Base-by-base conservation (phyloP, 2,329 filamentous ascomycete species). In the Laburnicola sp. region DNA sequence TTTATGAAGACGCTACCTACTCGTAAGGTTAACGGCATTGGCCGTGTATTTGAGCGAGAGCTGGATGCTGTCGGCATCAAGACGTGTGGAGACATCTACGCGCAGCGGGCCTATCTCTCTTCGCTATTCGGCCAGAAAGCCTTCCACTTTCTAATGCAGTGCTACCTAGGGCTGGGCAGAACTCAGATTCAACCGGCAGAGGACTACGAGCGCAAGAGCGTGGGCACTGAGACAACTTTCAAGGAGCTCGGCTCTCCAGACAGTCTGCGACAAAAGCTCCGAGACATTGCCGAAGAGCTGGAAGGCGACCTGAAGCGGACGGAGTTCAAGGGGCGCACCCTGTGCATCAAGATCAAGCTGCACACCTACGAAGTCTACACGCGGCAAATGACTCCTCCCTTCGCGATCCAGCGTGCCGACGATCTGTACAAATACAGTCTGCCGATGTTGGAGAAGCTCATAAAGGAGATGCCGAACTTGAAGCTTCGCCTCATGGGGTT, bases 141-240 rank as follows among this genome's bases (percentile, higher is more conserved):
- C 0, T 95, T 88, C 54, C 84, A 89, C 23, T 99, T 97, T 58
- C 76, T 99, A 7, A 82, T 96, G 54, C 83, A 86, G 53, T 91
- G 88, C 63, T 88, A 95, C 60, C 81, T 97, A 0, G 94, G 94
- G 0, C 79, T 97, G 0, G 94, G 94, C 0, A 81, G 92, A 28
- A 97, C 93, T 0, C 84, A 82, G 36, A 83, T 97, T 3, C 88
- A 93, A 52, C 93, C 92, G 0, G 88, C 89, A 0, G 91, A 95
- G 63, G 91, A 93, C 50, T 91, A 91, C 59, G 91, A 96, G 68
- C 84, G 94, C 11, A 97, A 97, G 71, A 95, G 90, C 58, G 88
- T 97, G 1, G 93, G 94, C 16, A 97, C 92, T 0, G 94, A 99
- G 72, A 88, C 87, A 55, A 97, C 93, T 0, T 99, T 99, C 63